Conservation (phyloP, 495 filamentous ascomycete genomes). For the Talaromyces adpressus region DNA sequence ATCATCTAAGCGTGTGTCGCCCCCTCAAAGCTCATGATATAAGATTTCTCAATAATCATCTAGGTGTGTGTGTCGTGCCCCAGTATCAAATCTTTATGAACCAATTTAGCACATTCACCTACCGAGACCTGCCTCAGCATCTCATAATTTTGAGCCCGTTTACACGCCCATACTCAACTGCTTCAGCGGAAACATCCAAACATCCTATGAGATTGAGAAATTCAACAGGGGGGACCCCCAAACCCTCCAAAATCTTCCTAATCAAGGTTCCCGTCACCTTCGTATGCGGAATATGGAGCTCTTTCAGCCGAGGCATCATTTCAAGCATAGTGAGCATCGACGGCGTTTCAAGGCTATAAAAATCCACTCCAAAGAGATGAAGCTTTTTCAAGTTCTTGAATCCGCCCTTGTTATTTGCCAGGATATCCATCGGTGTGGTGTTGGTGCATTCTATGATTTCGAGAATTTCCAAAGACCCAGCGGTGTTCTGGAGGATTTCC, state of each 20-base stretch:
- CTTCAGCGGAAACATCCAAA: slow-evolving; percentile 29
- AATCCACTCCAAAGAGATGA: slow-evolving; percentile 18
- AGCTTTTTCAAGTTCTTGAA: slow-evolving; percentile 21
- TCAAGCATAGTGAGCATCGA: slow-evolving; percentile 11
- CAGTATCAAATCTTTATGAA: neutral
- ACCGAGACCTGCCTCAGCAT: neutral
- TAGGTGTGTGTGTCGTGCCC: neutral
- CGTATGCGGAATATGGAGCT: slow-evolving; percentile 29
- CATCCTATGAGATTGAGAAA: slow-evolving; percentile 23
- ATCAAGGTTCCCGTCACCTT: slow-evolving; percentile 29
- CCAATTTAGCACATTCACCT: neutral
- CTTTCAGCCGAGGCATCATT: slow-evolving; percentile 18
- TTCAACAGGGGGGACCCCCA: slow-evolving; percentile 15
- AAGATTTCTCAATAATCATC: neutral
- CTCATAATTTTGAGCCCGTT: slow-evolving; percentile 24
- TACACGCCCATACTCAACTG: slow-evolving; percentile 28
- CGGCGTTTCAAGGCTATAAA: slow-evolving; percentile 16
- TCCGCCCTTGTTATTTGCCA: neutral
- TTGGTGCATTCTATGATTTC: slow-evolving; percentile 24
- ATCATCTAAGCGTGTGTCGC: too few relatives aligned
- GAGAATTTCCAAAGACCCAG: slow-evolving; percentile 20
- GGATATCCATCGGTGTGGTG: slow-evolving; percentile 1
- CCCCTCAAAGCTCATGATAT: neutral
- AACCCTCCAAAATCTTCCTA: slow-evolving; percentile 17
- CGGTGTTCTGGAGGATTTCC: slow-evolving; percentile 12